phyloP scores from a whole-genome alignment of 148 eudicot genomes.

The Arctostaphylos glauca region DNA sequence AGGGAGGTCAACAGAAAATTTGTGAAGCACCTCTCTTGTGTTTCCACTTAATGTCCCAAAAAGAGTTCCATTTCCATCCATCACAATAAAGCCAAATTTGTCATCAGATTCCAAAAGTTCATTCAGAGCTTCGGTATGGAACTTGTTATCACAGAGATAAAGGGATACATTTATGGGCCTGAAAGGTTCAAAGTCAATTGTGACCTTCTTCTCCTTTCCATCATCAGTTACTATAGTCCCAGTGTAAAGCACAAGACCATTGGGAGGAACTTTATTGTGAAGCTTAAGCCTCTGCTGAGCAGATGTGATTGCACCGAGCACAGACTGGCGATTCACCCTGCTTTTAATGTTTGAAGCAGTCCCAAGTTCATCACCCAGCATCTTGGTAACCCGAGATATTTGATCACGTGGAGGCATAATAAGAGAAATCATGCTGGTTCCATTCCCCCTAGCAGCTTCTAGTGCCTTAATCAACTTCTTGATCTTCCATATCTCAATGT shows the following conservation, averaged over 20 bases:
- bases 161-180: slow-evolving; percentile 30
- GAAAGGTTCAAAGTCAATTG: slow-evolving; percentile 32
- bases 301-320: slow-evolving; percentile 29
- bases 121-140: slow-evolving; percentile 29
- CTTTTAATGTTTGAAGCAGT: slow-evolving; percentile 34
- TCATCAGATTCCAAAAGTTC: slow-evolving; percentile 32
- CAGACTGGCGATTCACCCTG: slow-evolving; percentile 34
- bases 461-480: slow-evolving; percentile 29
- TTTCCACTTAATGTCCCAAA: slow-evolving; percentile 34
- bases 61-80: slow-evolving; percentile 36
- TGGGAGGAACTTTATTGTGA: slow-evolving; percentile 27
- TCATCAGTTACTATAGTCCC: slow-evolving; percentile 26
- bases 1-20: slow-evolving; percentile 29
- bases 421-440: slow-evolving; percentile 35
- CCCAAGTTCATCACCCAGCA: slow-evolving; percentile 30
- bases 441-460: slow-evolving; percentile 36
- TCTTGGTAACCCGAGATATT: slow-evolving; percentile 31
- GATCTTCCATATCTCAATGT: slow-evolving; percentile 35
- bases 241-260: slow-evolving; percentile 33
- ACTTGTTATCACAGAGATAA: slow-evolving; percentile 33
- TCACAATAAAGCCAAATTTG: slow-evolving; percentile 30
- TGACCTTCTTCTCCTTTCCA: slow-evolving; percentile 33
- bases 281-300: slow-evolving; percentile 38
- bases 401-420: slow-evolving; percentile 38
- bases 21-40: slow-evolving; percentile 32